Evolutionary conservation across 2,329 filamentous ascomycete species (phyloP), one percentile per base, ranked within the genome.

Genomic region (Elsinoe fawcettii): DNA sequence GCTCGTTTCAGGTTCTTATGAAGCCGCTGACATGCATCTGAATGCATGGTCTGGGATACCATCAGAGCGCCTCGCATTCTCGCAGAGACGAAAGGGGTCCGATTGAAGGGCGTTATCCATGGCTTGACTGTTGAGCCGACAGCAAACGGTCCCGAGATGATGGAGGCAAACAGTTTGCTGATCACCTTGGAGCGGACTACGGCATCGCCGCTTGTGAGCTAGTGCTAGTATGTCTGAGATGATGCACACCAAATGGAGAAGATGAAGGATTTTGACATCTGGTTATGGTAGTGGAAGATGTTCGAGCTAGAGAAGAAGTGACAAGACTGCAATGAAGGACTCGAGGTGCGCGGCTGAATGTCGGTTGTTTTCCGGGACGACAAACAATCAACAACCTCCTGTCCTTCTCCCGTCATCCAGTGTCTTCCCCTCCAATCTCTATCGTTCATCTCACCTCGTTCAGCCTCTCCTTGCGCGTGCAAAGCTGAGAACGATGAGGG

Each of bases 121-220:
- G 46, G 46, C 25, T 51, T 16, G 27, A 51, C 46, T 11, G 46
- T 16, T 18, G 27, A 32, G 20, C 46, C 27, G 25, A 51, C 46
- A 34, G 27, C n/a, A 32, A 51, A 51, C 46, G 46, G 46, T 16
- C 23, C 46, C 30, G 46, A 51, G 46, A 51, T 51, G 46, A 51
- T 18, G 12, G 27, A 32, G 46, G 46, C 46, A 18, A 34, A 14
- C n/a, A n/a, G 20, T 49, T 49, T 49, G 44, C 9, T 49, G 46
- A 51, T 51, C 25, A 32, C 12, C 16, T n/a, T 9, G 27, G 4
- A 20, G 46, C 23, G 9, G 27, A 22, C 16, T 7, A 32, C 46
- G 46, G n/a, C 16, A 8, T 32, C 25, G 9, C 27, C 46, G 27
- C 20, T 16, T 14, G 6, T 25, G 18, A 5, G 46, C 25, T 18